phyloP scores from a whole-genome alignment of 2,329 filamentous ascomycete genomes.

The Colletotrichum tropicale region DNA sequence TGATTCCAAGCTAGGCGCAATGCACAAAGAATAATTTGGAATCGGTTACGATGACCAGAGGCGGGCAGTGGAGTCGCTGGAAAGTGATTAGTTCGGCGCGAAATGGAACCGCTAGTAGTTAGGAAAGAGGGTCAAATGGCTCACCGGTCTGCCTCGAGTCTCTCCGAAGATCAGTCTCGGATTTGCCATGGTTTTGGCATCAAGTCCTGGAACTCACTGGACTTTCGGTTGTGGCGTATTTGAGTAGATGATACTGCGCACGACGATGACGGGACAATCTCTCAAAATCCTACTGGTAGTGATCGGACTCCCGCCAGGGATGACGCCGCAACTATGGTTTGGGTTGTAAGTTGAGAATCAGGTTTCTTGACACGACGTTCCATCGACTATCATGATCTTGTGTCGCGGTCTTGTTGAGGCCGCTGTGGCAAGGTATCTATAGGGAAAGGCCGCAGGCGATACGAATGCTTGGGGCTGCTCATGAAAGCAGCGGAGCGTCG shows the following conservation, averaged over 20 bases:
- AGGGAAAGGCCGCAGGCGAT: rapidly evolving
- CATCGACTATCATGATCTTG: rapidly evolving
- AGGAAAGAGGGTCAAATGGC: background rate
- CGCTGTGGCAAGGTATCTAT: background rate
- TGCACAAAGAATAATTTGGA: background rate
- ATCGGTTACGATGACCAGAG: background rate
- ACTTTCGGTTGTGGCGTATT: background rate
- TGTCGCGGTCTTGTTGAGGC: background rate
- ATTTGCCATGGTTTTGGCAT: background rate
- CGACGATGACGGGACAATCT: background rate
- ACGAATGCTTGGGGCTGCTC: background rate
- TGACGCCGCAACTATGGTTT: background rate
- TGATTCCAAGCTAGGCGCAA: rapidly evolving
- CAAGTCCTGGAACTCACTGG: background rate
- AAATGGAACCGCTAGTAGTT: rapidly evolving
- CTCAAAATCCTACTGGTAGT: background rate
- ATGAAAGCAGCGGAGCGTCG: background rate
- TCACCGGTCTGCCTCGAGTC: rapidly evolving
- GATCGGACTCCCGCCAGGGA: background rate
- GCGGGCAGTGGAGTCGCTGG: background rate
- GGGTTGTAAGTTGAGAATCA: background rate
- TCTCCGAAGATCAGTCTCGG: background rate
- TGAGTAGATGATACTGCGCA: background rate
- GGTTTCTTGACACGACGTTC: background rate
- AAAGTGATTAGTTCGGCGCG: background rate